Percentiles rank a stretch among this genome's conserved stretches.
phyloP scores from a whole-genome alignment of 495 filamentous ascomycete genomes.

The Podospora pseudoanserina region DNA sequence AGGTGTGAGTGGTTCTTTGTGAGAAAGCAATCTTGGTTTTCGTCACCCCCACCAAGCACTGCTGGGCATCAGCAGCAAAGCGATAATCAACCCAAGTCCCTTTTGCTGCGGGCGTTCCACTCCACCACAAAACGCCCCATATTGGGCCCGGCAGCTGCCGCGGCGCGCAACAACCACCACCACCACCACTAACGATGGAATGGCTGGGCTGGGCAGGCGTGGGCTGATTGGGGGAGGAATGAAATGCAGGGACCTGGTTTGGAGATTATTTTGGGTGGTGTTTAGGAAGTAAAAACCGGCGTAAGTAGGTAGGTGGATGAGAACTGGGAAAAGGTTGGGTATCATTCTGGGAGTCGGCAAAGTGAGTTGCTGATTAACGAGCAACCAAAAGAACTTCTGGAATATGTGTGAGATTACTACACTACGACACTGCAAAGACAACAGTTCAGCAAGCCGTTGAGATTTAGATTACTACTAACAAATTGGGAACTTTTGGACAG shows the following conservation, averaged over 20 bases:
- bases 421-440: not conserved
- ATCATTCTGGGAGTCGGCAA: not conserved
- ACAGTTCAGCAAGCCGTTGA: not conserved
- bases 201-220: not conserved
- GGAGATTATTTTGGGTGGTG: not conserved
- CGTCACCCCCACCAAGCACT: not conserved
- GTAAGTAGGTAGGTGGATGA: not conserved
- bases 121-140: not conserved
- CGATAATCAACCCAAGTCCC: not conserved
- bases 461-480: not conserved
- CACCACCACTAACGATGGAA: not conserved
- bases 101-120: not conserved
- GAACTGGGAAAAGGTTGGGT: not conserved
- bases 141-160: slow-evolving; percentile 1
- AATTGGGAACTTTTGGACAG: not conserved
- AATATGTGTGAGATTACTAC: not conserved
- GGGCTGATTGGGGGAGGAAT: not conserved
- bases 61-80: too few relatives aligned
- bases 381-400: not conserved
- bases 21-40: not conserved
- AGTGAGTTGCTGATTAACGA: not conserved
- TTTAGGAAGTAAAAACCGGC: not conserved
- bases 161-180: slow-evolving; percentile 1
- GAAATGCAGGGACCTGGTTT: not conserved
- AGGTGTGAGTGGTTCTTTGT: not conserved